Conservation (phyloP, 192 early-diverging fungal genomes). For the Rhizophlyctis rosea region DNA sequence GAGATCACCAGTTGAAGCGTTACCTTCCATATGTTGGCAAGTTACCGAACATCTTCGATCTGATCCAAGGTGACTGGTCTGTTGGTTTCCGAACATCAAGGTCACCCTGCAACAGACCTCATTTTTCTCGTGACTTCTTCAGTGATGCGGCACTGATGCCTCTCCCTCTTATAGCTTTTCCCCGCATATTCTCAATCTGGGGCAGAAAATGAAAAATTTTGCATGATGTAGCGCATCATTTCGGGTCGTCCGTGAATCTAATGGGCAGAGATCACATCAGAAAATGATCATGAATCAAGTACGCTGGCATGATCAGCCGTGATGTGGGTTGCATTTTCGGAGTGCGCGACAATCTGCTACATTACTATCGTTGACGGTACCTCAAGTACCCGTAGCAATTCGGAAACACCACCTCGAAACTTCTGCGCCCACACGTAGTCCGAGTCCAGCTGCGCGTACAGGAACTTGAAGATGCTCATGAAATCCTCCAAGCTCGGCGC, state of each 20-base stretch:
- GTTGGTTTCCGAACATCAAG: slow-evolving; percentile 38
- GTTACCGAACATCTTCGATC: slow-evolving; percentile 31
- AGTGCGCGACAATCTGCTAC: no score
- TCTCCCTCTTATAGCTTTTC: slow-evolving; percentile 41
- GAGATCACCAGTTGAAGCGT: background rate
- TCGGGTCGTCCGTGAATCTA: no score
- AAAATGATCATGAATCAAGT: no score
- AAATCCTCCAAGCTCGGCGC: slow-evolving; percentile 73
- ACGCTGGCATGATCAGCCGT: no score
- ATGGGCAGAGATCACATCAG: no score
- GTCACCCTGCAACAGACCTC: slow-evolving; percentile 39
- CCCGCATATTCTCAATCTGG: slow-evolving; percentile 36
- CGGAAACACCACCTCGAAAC: slow-evolving; percentile 67
- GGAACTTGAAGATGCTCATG: slow-evolving; percentile 68
- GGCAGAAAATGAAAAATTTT: slow-evolving; percentile 28
- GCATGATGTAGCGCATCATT: no score
- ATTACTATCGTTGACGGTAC: no score
- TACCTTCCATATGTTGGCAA: slow-evolving; percentile 44
- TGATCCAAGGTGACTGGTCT: slow-evolving; percentile 35
- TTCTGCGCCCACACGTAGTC: slow-evolving; percentile 57
- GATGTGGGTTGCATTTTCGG: no score
- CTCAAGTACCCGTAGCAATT: slow-evolving; percentile 56
- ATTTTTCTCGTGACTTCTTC: slow-evolving; percentile 34
- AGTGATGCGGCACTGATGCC: no score
- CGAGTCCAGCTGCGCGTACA: slow-evolving; percentile 69